These are phyloP conservation scores for Yamadazyma taylorii DNA, from an alignment of 1,139 yeast genomes.

Conservation along the genomic window DNA sequence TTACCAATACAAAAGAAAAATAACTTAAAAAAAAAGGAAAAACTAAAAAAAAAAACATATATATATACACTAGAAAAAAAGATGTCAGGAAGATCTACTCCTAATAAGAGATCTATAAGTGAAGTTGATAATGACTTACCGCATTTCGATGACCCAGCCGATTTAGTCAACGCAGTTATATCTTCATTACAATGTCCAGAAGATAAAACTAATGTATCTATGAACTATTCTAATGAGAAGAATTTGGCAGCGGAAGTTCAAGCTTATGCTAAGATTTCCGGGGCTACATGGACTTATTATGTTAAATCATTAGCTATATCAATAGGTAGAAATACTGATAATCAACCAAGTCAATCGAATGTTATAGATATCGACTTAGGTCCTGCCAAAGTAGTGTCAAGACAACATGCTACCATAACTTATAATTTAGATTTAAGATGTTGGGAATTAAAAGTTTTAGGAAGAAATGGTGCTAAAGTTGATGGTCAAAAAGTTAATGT, in stretches of 20 bases:
- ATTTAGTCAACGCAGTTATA: conserved; percentile 54
- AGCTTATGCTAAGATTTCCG: conserved; percentile 95
- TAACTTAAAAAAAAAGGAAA: too few relatives aligned
- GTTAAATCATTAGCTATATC: conserved; percentile 77
- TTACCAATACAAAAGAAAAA: too few relatives aligned
- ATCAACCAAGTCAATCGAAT: conserved; percentile 10
- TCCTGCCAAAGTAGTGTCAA: conserved; percentile 92
- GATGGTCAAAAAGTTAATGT: conserved; percentile 64
- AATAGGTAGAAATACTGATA: conserved; percentile 85
- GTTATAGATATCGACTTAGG: conserved; percentile 86
- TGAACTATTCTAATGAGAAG: conserved; percentile 60
- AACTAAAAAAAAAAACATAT: too few relatives aligned
- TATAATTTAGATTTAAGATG: conserved; percentile 72
- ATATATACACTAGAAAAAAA: neutral
- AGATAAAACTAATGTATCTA: conserved; percentile 51
- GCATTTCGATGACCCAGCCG: conserved; percentile 50
- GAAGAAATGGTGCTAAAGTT: conserved; percentile 91
- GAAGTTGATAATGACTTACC: conserved; percentile 29
- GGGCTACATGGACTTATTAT: conserved; percentile 91
- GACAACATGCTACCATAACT: conserved; percentile 82
- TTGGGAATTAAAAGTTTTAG: conserved; percentile 84
- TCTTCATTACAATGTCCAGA: conserved; percentile 49
- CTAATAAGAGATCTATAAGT: conserved; percentile 27
- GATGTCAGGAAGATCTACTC: conserved; percentile 28
- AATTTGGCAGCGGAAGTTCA: conserved; percentile 84